Conservation (phyloP, 2,329 filamentous ascomycete genomes). For the Capronia americana region DNA sequence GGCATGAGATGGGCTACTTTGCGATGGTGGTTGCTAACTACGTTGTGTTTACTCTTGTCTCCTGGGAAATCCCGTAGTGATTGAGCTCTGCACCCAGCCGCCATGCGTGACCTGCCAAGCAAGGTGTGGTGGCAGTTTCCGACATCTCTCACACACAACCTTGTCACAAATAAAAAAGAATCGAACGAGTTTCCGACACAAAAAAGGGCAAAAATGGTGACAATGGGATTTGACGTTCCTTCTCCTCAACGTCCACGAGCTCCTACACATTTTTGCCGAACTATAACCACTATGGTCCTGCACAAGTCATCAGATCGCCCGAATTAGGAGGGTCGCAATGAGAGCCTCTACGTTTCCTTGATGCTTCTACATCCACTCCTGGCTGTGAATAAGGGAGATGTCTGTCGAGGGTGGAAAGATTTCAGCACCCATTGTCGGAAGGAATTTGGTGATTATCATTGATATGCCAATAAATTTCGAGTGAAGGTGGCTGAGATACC, state of each 20-base stretch:
- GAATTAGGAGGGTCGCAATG: conserved; percentile 11
- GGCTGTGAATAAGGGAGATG: conserved; percentile 14
- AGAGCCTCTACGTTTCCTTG: conserved; percentile 14
- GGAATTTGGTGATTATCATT: not conserved
- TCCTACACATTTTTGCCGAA: conserved; percentile 14
- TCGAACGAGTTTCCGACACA: not conserved
- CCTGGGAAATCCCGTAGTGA: not conserved
- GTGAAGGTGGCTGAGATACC: not conserved
- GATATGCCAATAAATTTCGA: not conserved
- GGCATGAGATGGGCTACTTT: not conserved
- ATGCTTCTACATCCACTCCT: conserved; percentile 12
- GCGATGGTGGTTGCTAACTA: not conserved
- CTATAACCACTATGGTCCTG: conserved; percentile 14
- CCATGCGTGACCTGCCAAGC: not conserved
- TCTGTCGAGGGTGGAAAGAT: conserved; percentile 10
- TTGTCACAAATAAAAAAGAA: not conserved
- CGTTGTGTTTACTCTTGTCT: not conserved
- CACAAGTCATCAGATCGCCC: conserved; percentile 10
- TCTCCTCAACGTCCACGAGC: conserved; percentile 1
- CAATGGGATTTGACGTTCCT: not conserved
- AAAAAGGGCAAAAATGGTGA: not conserved
- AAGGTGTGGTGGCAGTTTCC: not conserved
- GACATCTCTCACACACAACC: not conserved
- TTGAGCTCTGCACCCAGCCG: not conserved
- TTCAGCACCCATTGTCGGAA: conserved; percentile 1